Evolutionary conservation across 306 rosid genomes (phyloP), one percentile per base, ranked within the genome.

Genomic region (Heteromeles arbutifolia): DNA sequence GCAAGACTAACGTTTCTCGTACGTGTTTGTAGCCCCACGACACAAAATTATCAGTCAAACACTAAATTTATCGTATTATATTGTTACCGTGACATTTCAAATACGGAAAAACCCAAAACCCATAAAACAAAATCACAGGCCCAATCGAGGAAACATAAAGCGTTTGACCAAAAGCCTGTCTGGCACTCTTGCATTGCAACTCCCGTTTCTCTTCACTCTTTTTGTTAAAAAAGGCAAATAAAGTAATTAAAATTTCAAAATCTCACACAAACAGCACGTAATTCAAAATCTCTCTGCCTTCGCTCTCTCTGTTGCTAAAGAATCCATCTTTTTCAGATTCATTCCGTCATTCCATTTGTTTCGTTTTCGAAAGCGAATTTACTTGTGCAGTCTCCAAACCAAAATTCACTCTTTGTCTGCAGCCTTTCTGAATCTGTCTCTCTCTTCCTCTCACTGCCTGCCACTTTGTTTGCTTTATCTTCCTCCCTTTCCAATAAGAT

Each of bases 231-330:
- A 65, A 37, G 48, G 28, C 70, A 21, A 65, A 64, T 31, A 64
- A 64, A 29, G 48, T 10, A 4, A 12, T 28, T 74, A 41, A 41
- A 22, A 61, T 73, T 62, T 44, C 80, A 45, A 65, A 75, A 79
- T 44, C 50, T 50, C 18, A 50, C 21, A 79, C 48, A 41, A 59
- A 69, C 74, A 82, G 77, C 92, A 73, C 89, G 73, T 21, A 77
- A 7, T 85, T 85, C 87, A 80, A 87, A 65, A 41, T 77, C 88
- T 70, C 84, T 59, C 50, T 58, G 73, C 19, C n/a, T 56, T 56
- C 13, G 62, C 62, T 0, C 54, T 0, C 54, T 25, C 70, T 71
- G 73, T 73, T 81, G 64, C 67, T 13, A 56, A 76, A 61, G 68
- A 64, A 25, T 31, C 22, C 10, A 50, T 74, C 81, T 82, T 83